Base-by-base conservation (phyloP, 345 rosid species). In the Arabidopsis arenosa region DNA sequence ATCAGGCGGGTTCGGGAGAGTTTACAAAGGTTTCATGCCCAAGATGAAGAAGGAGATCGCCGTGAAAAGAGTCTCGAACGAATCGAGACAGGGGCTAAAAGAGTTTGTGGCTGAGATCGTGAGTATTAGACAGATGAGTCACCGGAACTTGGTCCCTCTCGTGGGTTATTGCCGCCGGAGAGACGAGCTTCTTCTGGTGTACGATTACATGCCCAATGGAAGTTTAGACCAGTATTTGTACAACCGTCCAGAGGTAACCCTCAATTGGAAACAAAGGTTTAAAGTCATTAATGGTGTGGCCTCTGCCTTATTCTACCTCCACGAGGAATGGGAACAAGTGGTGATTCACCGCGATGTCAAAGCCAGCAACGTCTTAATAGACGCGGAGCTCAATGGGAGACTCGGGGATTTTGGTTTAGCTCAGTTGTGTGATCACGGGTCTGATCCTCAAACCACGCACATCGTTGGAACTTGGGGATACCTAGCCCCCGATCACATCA, bases 361-460 rank as follows among this genome's bases (percentile, higher is more conserved):
- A 74, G 90, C 96, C 2, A 89, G 96, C 36, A 90, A 93, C 53
- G 89, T 90, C 47, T 74, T 90, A 43, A 43, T 93, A 30, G 96
- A 90, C 65, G 66, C 74, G 2, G 94, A 87, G 10, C 30, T 80
- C 30, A 88, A 87, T 49, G 97, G 93, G 30, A 86, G 82, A 76
- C 85, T 92, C 4, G 94, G 97, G 0, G 97, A 88, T 78, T 93
- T 93, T 5, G 98, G 98, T 14, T 86, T 93, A 2, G 93, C 97
- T 9, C 87, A 86, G 71, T 60, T 93, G 78, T 88, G 86, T 1
- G 92, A 84, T 58, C 96, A 86, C 21, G 96, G 93, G 7, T 73
- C 85, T 3, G 85, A 86, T 54, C 97, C 97, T 15, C 71, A 80
- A 48, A 90, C 95, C 4, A 93, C 98, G 0, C 78, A 82, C 12